These are phyloP conservation scores for Yamadazyma scolyti DNA, from an alignment of 805 yeast genomes.

Conservation along the genomic window DNA sequence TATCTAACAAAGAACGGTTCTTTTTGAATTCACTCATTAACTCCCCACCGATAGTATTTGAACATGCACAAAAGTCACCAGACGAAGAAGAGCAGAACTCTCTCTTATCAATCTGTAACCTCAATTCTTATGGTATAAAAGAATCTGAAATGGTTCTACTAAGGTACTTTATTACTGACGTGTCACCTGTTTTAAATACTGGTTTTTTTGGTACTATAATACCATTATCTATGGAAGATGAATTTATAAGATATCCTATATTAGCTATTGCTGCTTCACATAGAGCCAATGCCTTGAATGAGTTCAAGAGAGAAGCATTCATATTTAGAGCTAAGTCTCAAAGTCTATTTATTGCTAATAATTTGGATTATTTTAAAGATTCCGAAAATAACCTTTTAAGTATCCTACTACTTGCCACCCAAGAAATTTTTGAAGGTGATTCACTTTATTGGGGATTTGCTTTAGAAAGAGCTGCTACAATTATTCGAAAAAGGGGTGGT, in stretches of 20 bases:
- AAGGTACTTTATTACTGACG: slow-evolving; percentile 19
- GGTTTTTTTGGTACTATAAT: slow-evolving; percentile 18
- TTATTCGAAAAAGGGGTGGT: slow-evolving; percentile 20
- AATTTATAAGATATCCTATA: slow-evolving; percentile 18
- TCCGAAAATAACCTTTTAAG: slow-evolving; percentile 15
- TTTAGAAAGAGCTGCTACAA: slow-evolving; percentile 17
- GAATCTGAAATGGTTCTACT: slow-evolving; percentile 11
- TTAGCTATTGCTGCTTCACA: slow-evolving; percentile 24
- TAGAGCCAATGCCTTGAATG: slow-evolving; percentile 9
- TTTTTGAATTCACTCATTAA: slow-evolving; percentile 13
- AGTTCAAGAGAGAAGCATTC: slow-evolving; percentile 7
- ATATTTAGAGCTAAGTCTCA: slow-evolving; percentile 13
- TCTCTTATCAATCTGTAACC: slow-evolving; percentile 8
- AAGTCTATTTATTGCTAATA: slow-evolving; percentile 9
- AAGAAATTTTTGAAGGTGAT: slow-evolving; percentile 23
- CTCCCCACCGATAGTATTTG: slow-evolving; percentile 7
- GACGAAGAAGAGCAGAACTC: slow-evolving; percentile 10
- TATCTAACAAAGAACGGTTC: slow-evolving; percentile 15
- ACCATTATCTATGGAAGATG: slow-evolving; percentile 16
- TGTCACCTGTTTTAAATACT: slow-evolving; percentile 17
- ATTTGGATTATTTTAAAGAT: slow-evolving; percentile 9
- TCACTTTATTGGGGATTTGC: slow-evolving; percentile 22
- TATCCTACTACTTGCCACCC: slow-evolving; percentile 16
- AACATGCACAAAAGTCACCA: not conserved
- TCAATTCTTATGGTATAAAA: slow-evolving; percentile 6